A percentile compares a stretch with the other conserved stretches of the same genome.
phyloP scores from a whole-genome alignment of 495 filamentous ascomycete genomes.

The Extremus antarcticus region DNA sequence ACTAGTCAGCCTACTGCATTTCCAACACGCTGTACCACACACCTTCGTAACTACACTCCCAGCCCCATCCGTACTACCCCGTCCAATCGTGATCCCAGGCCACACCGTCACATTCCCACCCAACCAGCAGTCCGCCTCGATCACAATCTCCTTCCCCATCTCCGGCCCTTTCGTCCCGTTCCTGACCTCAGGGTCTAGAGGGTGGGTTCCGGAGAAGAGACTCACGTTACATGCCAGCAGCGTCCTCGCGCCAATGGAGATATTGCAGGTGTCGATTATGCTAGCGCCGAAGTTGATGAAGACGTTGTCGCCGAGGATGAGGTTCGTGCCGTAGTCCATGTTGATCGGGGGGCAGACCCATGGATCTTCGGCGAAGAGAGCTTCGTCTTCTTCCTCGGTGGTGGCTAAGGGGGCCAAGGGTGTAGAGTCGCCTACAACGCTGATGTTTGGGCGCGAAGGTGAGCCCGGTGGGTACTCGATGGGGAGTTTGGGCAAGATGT shows the following conservation, averaged over 20 bases:
- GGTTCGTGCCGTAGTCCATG: conserved; percentile 67
- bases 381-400: conserved; percentile 48
- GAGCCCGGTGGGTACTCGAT: background rate
- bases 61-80: conserved; percentile 67
- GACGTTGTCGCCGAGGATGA: conserved; percentile 53
- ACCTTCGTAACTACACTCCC: conserved; percentile 87
- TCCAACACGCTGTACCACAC: conserved; percentile 21
- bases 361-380: conserved; percentile 47
- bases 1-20: conserved; percentile 1
- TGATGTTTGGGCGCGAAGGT: no score
- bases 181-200: conserved; percentile 58
- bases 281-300: conserved; percentile 71
- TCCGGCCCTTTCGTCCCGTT: conserved; percentile 71
- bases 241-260: conserved; percentile 69
- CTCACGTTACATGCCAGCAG: conserved; percentile 69
- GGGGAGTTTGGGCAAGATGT: conserved; percentile 2
- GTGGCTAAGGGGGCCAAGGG: conserved; percentile 48
- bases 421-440: conserved; percentile 47
- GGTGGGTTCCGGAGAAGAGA: conserved; percentile 65
- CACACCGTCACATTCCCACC: conserved; percentile 66
- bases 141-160: conserved; percentile 57
- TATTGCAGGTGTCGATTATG: conserved; percentile 65
- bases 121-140: conserved; percentile 86
- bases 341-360: conserved; percentile 63
- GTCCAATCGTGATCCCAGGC: conserved; percentile 73